Evolutionary conservation across 768 basidiomycete species (phyloP), one percentile per base, ranked within the genome.

Genomic region (Lyophyllum decastes): DNA sequence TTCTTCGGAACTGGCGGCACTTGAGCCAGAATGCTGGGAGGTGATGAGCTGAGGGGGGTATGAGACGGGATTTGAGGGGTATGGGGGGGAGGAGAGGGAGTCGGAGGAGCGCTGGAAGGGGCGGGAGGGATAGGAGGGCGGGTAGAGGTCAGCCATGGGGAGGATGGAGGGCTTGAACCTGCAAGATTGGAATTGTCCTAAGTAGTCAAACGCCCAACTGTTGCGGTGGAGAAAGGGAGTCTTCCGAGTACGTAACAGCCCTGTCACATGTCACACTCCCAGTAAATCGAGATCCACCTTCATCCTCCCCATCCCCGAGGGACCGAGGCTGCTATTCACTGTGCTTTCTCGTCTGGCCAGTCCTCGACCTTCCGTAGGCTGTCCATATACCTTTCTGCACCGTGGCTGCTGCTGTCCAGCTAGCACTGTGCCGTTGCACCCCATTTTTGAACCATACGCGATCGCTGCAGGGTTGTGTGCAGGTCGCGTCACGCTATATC

Each of bases 81-180:
- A 71, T 67, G 65, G 66, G 64, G 71, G 58, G 66, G 75, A 54
- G 62, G 68, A 57, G 63, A 68, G 38, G 68, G 75, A 66, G 66
- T 75, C 70, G 66, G 69, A 53, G 55, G 56, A 67, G 69, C 71
- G 71, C 72, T 63, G 57, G 60, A 68, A 72, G 21, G 68, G 52
- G 49, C 69, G 70, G 49, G 71, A 48, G 10, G 73, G 60, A 65
- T 77, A 78, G 55, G 76, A 71, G 51, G 80, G 77, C 60, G 82
- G 80, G 69, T 82, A 83, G 66, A 82, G 77, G 74, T 83, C 81
- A 68, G 82, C 78, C 86, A 87, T 82, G 69, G 74, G 68, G 68
- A 67, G 56, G 62, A 57, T 67, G 57, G 62, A 61, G 63, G 66
- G n/a, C 63, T 57, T n/a, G 52, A 51, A 40, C 56, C 58, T 35